These are phyloP conservation scores for Leccinum uliginosum DNA, from an alignment of 768 basidiomycete species.

Conservation along the genomic window DNA sequence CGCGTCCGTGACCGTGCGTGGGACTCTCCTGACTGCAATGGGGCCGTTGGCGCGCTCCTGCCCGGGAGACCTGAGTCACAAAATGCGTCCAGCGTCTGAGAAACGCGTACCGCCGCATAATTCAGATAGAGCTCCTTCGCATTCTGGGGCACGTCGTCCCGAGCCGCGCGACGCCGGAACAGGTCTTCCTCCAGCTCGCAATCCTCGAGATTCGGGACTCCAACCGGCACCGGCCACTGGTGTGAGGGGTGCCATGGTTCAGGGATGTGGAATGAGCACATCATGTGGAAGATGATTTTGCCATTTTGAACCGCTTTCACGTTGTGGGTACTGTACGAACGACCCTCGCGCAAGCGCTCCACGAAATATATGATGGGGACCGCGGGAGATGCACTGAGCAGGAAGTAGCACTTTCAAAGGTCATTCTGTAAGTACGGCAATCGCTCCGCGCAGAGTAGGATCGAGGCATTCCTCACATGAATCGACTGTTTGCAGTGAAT, in stretches of 20 bases:
- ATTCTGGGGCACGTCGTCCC: slow-evolving; percentile 31
- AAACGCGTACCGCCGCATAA: slow-evolving; percentile 24
- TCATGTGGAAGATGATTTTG: slow-evolving; percentile 53
- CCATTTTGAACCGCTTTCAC: slow-evolving; percentile 58
- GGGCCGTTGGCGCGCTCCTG: slow-evolving; percentile 70
- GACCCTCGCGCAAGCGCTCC: slow-evolving; percentile 69
- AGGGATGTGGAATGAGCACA: slow-evolving; percentile 80
- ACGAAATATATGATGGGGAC: slow-evolving; percentile 77
- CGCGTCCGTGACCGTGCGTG: slow-evolving; percentile 35
- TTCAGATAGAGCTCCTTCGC: slow-evolving; percentile 30
- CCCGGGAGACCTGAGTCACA: slow-evolving; percentile 25
- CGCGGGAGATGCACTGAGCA: slow-evolving; percentile 67
- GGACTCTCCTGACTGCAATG: slow-evolving; percentile 57
- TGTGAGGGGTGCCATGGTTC: slow-evolving; percentile 71
- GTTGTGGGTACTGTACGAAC: slow-evolving; percentile 64
- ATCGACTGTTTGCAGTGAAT: slow-evolving; percentile 44
- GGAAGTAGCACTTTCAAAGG: slow-evolving; percentile 72
- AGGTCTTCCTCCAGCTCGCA: slow-evolving; percentile 56
- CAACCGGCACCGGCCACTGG: slow-evolving; percentile 67
- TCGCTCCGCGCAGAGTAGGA: background rate
- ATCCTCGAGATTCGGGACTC: slow-evolving; percentile 48
- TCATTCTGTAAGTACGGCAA: slow-evolving; percentile 4
- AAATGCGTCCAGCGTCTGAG: slow-evolving; percentile 12
- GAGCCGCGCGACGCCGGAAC: slow-evolving; percentile 25
- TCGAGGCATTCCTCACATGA: slow-evolving; percentile 47